Percentiles rank a stretch among this genome's conserved stretches.
These are phyloP conservation scores for Xylariaceae sp. DNA, from an alignment of 2,329 filamentous ascomycete species.

Conservation along the genomic window DNA sequence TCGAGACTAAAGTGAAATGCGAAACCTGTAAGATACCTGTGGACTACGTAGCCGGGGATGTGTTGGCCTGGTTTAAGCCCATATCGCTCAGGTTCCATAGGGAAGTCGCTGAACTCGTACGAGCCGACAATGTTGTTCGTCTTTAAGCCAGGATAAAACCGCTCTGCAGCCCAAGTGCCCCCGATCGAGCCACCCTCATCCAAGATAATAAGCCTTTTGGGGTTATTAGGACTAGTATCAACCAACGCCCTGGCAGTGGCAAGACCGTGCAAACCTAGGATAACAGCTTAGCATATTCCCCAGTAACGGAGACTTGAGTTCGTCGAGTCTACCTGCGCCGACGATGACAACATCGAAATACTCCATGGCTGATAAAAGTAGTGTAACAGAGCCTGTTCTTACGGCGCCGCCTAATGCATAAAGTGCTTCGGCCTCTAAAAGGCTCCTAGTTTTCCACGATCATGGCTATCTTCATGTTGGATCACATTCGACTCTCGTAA, in stretches of 20 bases:
- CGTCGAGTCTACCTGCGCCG: slow-evolving; percentile 10
- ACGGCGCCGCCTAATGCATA: too few relatives aligned
- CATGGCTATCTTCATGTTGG: too few relatives aligned
- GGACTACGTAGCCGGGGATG: slow-evolving; percentile 19
- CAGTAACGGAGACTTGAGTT: not conserved
- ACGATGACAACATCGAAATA: slow-evolving; percentile 23
- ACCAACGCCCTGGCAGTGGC: slow-evolving; percentile 18
- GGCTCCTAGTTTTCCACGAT: too few relatives aligned
- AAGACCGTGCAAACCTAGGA: slow-evolving; percentile 19
- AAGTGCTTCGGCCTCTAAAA: too few relatives aligned
- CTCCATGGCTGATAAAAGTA: too few relatives aligned
- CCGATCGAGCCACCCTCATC: slow-evolving; percentile 20
- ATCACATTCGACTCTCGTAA: too few relatives aligned
- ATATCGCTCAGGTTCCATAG: slow-evolving; percentile 17
- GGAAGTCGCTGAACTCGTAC: slow-evolving; percentile 26
- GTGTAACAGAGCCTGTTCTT: too few relatives aligned
- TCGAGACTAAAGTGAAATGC: slow-evolving; percentile 17
- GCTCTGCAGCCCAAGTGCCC: slow-evolving; percentile 24
- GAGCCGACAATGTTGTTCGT: slow-evolving; percentile 27
- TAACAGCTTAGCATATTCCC: not conserved
- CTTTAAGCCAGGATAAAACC: slow-evolving; percentile 23
- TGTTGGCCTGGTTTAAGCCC: slow-evolving; percentile 18
- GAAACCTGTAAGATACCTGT: slow-evolving; percentile 20
- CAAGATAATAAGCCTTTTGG: slow-evolving; percentile 12
- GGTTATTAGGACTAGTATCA: not conserved